These are phyloP conservation scores for Aureobasidium sp. DNA, from an alignment of 2,329 filamentous ascomycete genomes.

Conservation along the genomic window DNA sequence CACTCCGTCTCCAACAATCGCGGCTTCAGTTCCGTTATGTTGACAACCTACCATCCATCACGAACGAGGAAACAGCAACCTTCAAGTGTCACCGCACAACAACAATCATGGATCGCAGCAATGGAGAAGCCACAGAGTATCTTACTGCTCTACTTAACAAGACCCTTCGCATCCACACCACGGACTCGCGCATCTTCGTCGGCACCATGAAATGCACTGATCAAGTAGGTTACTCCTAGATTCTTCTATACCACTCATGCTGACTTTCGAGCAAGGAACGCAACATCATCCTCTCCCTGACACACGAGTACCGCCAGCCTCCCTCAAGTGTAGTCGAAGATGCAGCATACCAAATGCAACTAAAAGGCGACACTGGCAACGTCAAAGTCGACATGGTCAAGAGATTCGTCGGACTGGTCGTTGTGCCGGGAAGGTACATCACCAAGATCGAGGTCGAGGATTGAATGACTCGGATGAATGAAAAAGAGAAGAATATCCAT, in stretches of 20 bases:
- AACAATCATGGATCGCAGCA: neutral
- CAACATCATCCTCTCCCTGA: slow-evolving; percentile 73
- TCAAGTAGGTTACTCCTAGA: slow-evolving; percentile 47
- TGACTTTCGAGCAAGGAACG: slow-evolving; percentile 43
- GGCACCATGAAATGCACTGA: slow-evolving; percentile 94
- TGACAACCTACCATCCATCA: neutral
- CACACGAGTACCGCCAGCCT: slow-evolving; percentile 84
- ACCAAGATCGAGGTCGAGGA: slow-evolving; percentile 84
- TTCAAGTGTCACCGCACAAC: neutral
- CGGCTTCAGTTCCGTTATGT: neutral
- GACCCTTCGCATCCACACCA: slow-evolving; percentile 70
- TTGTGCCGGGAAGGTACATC: slow-evolving; percentile 81
- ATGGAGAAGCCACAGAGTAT: slow-evolving; percentile 24
- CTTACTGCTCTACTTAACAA: slow-evolving; percentile 42
- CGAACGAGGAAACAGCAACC: neutral
- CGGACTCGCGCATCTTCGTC: slow-evolving; percentile 80
- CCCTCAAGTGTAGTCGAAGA: slow-evolving; percentile 37
- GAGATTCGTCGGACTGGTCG: slow-evolving; percentile 80
- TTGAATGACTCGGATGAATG: slow-evolving; percentile 14
- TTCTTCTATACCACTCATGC: neutral
- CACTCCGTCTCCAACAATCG: neutral
- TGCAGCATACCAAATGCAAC: slow-evolving; percentile 21
- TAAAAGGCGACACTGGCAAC: slow-evolving; percentile 28
- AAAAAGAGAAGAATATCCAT: too few species aligned
- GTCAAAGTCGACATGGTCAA: slow-evolving; percentile 68